Percentiles rank a stretch among this genome's conserved stretches.
These are phyloP conservation scores for Mycena sanguinolenta DNA, from an alignment of 768 basidiomycete species.

Conservation along the genomic window DNA sequence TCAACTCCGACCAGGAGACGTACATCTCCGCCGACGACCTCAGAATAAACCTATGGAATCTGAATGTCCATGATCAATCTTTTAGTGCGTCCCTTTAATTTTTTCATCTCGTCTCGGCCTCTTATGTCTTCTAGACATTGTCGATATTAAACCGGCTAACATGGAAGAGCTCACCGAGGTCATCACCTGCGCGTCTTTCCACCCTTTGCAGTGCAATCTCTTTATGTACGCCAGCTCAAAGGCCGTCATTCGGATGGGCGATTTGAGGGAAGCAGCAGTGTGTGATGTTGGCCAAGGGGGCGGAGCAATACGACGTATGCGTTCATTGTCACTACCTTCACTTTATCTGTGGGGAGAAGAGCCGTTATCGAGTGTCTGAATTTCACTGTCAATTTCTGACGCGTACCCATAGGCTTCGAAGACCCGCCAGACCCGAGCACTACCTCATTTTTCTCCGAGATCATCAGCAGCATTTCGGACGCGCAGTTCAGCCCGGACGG, in stretches of 20 bases:
- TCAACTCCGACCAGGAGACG: constrained; percentile 99
- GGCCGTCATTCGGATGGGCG: constrained; percentile 98
- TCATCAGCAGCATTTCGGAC: constrained; percentile 98
- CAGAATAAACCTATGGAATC: constrained; percentile 97
- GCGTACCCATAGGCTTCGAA: constrained; percentile 82
- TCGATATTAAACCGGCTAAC: constrained; percentile 99
- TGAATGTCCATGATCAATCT: constrained; percentile 81
- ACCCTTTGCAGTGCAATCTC: constrained; percentile 95
- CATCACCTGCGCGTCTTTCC: constrained; percentile 98
- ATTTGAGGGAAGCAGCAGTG: constrained; percentile 97
- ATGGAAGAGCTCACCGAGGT: constrained; percentile 99
- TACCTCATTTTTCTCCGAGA: constrained; percentile 99
- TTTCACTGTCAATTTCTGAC: background rate
- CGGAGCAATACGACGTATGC: background rate
- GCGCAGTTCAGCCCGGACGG: constrained; percentile 99
- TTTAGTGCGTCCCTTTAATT: too few relatives aligned
- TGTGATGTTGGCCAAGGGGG: constrained; percentile 56
- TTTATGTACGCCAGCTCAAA: constrained; percentile 99
- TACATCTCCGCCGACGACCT: constrained; percentile 99
- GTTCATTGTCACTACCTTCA: background rate
- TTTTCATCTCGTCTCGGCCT: background rate
- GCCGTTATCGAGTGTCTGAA: background rate
- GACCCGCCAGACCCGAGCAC: constrained; percentile 98
- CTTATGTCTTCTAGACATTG: constrained; percentile 78
- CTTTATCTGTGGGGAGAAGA: background rate